phyloP scores from a whole-genome alignment of 106 monocot species.

The Hemerocallis citrina region DNA sequence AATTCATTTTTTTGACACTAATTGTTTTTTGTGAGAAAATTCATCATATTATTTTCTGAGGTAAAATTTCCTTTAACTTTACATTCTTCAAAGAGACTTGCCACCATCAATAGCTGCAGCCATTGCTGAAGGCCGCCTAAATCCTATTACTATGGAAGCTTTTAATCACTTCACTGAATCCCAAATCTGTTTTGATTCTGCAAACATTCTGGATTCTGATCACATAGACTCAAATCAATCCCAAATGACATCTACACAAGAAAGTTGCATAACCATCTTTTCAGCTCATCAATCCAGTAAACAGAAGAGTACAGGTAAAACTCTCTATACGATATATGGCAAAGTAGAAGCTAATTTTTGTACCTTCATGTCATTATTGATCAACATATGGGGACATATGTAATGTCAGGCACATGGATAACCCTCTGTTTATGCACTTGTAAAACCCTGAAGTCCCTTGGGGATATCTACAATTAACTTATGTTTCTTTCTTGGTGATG shows the following conservation, averaged over 20 bases:
- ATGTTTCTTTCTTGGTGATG: neutral
- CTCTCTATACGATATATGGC: conserved; percentile 13
- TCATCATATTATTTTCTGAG: neutral
- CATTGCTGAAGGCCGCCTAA: conserved; percentile 72
- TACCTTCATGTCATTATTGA: neutral
- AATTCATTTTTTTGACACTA: neutral
- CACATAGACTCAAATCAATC: neutral
- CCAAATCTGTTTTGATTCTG: conserved; percentile 5
- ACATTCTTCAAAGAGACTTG: conserved; percentile 34
- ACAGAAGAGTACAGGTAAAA: conserved; percentile 16
- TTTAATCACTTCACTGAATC: conserved; percentile 31
- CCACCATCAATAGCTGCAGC: conserved; percentile 44
- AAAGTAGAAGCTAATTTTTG: neutral
- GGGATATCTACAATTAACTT: neutral
- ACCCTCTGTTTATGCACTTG: no score
- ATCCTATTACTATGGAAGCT: conserved; percentile 70
- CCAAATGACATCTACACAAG: conserved; percentile 12
- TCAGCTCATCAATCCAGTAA: conserved; percentile 9
- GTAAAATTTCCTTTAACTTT: conserved; percentile 26
- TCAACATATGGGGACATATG: neutral
- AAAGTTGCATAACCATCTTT: conserved; percentile 37
- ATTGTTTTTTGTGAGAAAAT: neutral
- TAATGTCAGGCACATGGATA: no score
- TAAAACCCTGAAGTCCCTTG: neutral
- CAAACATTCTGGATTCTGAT: conserved; percentile 1